These are phyloP conservation scores for Orbilia blumenaviensis DNA, from an alignment of 2,329 filamentous ascomycete genomes.

Conservation along the genomic window DNA sequence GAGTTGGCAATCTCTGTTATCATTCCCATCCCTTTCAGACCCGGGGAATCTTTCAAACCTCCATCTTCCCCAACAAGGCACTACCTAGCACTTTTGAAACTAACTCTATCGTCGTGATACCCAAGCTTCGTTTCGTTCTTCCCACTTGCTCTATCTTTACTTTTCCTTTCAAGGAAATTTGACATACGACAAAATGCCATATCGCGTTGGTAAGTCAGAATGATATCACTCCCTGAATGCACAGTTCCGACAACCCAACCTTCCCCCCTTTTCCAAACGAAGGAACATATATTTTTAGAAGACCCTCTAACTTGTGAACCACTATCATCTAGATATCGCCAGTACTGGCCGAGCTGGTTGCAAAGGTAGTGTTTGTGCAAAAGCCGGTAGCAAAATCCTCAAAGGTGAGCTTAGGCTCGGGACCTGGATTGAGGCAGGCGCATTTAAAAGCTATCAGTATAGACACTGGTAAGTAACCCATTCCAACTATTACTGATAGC, in stretches of 20 bases:
- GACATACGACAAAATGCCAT: conserved; percentile 33
- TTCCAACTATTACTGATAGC: not conserved
- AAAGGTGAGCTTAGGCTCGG: conserved; percentile 53
- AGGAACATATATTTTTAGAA: not conserved
- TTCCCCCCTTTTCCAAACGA: not conserved
- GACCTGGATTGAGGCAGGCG: conserved; percentile 47
- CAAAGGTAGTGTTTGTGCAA: conserved; percentile 27
- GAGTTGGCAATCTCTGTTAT: conserved; percentile 33
- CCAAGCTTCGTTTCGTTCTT: not conserved
- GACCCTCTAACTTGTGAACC: not conserved
- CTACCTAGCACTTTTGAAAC: not conserved
- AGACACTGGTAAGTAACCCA: conserved; percentile 55
- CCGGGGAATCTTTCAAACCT: not conserved
- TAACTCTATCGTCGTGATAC: not conserved
- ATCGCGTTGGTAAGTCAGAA: conserved; percentile 52
- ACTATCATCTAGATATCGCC: conserved; percentile 16
- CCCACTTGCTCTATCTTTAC: not conserved
- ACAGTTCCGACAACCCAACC: conserved; percentile 29
- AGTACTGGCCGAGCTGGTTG: conserved; percentile 30
- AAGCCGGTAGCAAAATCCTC: conserved; percentile 34
- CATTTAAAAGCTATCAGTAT: conserved; percentile 33
- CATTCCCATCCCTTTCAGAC: conserved; percentile 16
- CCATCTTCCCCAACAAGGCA: not conserved
- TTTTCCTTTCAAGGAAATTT: not conserved
- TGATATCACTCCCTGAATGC: conserved; percentile 43